These are phyloP conservation scores for Penicillium lividum DNA, from an alignment of 495 filamentous ascomycete species.

Conservation along the genomic window DNA sequence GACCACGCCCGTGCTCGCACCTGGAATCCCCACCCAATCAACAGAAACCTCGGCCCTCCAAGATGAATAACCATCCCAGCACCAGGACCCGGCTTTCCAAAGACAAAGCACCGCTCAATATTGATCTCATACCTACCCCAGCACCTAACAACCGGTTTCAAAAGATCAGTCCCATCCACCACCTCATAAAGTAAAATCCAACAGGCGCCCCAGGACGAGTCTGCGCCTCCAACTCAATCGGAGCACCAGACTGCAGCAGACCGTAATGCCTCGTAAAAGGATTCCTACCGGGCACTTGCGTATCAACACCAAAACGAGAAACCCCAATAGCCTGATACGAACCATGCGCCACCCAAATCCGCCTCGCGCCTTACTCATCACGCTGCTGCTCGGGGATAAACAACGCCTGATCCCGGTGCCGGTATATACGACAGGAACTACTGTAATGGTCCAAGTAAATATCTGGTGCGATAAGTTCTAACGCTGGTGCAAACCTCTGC, in stretches of 20 bases:
- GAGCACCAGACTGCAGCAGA: constrained; percentile 35
- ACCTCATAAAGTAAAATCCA: constrained; percentile 53
- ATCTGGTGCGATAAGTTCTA: constrained; percentile 53
- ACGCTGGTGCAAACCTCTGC: constrained; percentile 39
- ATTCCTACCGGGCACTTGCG: constrained; percentile 32
- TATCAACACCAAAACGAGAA: constrained; percentile 51
- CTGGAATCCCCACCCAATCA: constrained; percentile 52
- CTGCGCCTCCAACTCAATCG: constrained; percentile 46
- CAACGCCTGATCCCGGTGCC: constrained; percentile 46
- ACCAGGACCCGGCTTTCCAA: constrained; percentile 44
- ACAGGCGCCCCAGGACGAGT: constrained; percentile 30
- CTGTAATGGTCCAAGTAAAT: constrained; percentile 49
- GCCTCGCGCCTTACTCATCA: constrained; percentile 48
- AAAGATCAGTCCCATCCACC: constrained; percentile 25
- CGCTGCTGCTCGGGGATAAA: constrained; percentile 54
- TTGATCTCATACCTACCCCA: constrained; percentile 35
- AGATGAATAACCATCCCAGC: constrained; percentile 48
- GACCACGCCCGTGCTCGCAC: constrained; percentile 31
- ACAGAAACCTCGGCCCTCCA: constrained; percentile 39
- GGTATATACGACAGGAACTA: constrained; percentile 41
- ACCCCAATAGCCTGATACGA: constrained; percentile 44
- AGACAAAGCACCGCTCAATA: constrained; percentile 49
- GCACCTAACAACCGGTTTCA: constrained; percentile 21
- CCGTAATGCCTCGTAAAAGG: constrained; percentile 43
- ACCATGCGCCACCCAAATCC: constrained; percentile 47